Conservation (phyloP, 2,329 filamentous ascomycete species). For the Aureobasidium sp. region DNA sequence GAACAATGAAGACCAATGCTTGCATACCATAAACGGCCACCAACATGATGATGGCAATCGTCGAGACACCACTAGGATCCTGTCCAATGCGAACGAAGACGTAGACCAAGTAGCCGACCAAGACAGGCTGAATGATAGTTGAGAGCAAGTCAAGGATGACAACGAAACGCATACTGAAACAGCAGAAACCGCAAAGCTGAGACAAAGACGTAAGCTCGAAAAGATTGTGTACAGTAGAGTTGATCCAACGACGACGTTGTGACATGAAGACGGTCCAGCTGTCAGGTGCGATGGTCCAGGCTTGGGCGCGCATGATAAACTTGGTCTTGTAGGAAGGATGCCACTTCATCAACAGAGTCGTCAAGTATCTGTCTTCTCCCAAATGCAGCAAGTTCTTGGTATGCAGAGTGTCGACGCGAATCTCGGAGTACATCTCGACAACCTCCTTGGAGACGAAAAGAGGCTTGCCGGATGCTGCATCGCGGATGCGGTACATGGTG, state of each 20-base stretch:
- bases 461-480: conserved; percentile 88
- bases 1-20: conserved; percentile 90
- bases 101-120: conserved; percentile 80
- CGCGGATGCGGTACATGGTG: conserved; percentile 96
- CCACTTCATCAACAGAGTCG: conserved; percentile 84
- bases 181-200: conserved; percentile 98
- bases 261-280: conserved; percentile 92
- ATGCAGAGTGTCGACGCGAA: conserved; percentile 93
- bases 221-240: conserved; percentile 96
- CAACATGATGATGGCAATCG: conserved; percentile 82
- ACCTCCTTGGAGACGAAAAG: conserved; percentile 92
- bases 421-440: conserved; percentile 77
- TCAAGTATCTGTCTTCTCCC: conserved; percentile 95
- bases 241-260: conserved; percentile 98
- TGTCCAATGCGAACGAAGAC: conserved; percentile 65
- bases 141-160: conserved; percentile 90
- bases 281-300: conserved; percentile 95
- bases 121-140: conserved; percentile 86
- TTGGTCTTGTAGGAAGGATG: conserved; percentile 97
- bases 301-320: conserved; percentile 84
- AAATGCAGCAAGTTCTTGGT: conserved; percentile 98
- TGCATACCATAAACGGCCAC: conserved; percentile 96
- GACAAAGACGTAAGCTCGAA: conserved; percentile 88
- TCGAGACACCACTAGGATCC: conserved; percentile 58
- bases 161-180: conserved; percentile 98